Evolutionary conservation across 2,329 filamentous ascomycete species (phyloP), one percentile per base, ranked within the genome.

Genomic region (Aspergillus oerlinghausenensis): DNA sequence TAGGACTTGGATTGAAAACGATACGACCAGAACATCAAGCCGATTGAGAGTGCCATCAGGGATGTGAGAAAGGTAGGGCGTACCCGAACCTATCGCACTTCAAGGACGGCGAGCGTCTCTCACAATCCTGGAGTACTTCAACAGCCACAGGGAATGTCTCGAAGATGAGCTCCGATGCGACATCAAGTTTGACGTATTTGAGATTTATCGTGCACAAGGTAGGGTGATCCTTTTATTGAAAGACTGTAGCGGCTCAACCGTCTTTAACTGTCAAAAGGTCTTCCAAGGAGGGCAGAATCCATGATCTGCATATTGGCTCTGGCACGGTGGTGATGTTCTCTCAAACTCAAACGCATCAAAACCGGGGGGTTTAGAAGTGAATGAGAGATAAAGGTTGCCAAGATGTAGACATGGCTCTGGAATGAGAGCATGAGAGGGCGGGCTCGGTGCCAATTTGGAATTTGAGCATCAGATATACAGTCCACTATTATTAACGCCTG

Each of bases 401-500:
- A 35, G 14, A 35, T 14, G 32, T 35, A 35, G 14, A 35, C 14
- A 7, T 38, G 14, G 14, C 32, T 17, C 14, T 17, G 14, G 14
- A 38, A 38, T 38, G 32, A n/a, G 32, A 38, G 14, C 5, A 3
- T 38, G 4, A 38, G 14, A 38, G 32, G 4, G 32, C 14, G 14
- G 32, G 32, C 0, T 17, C 14, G 32, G 14, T 38, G 32, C 14
- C 32, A 35, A 17, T 17, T 38, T 6, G 14, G 32, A 7, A 38
- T 17, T 14, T 7, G 32, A 17, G 32, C 14, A 38, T 38, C 32
- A 38, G 32, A 38, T 38, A 38, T 38, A 23, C 21, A 23, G 47
- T 52, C 26, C 38, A 45, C 49, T 50, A 17, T 29, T 23, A 28
- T 65, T 60, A 65, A 56, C 64, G 66, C 60, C 43, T 47, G 4